Evolutionary conservation across 1,284 basidiomycete genomes (phyloP), one percentile per base, ranked within the genome.

Genomic region (Wallemia ichthyophaga): DNA sequence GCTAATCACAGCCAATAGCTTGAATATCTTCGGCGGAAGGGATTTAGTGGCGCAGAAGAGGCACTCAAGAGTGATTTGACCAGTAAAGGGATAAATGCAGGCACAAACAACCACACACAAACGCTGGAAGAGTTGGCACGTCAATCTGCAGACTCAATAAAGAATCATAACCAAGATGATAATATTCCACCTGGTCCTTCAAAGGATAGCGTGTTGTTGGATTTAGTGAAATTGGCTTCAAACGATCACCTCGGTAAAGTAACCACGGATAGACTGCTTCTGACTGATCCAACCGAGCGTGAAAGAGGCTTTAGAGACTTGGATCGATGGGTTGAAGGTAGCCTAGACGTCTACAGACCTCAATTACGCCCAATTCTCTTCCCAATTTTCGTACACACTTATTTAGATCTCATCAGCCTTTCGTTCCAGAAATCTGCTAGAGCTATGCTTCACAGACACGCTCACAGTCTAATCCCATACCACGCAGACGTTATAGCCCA

Each of bases 331-430:
- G 88, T 88, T 56, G 85, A 87, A 71, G 82, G 83, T 27, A 86
- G 82, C 28, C 69, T 86, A 62, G 83, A 86, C 67, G 85, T 87
- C 78, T 87, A 89, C 69, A 73, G 78, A 85, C 86, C 88, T 61
- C 91, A 98, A 70, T 83, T 99, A 64, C 75, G 84, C 62, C 86
- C 88, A 32, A 81, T 98, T 31, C 72, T 95, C 19, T 91, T 91
- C 66, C 94, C 94, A 2, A 83, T 99, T 62, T 98, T 96, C 68
- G 87, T 85, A 53, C 89, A 99, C 70, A 94, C 94, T 66, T 96
- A 92, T 70, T 75, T 99, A 31, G 91, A 96, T 68, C 76, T 99
- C 57, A 81, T 96, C 59, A 61, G 27, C 26, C 27, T 57, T 3
- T 60, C 24, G 54, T 19, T 25, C 13, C 23, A 3, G 24, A 27